Evolutionary conservation across 352 stramenopile genomes (phyloP).

Genomic region (Pythium coloratum): DNA sequence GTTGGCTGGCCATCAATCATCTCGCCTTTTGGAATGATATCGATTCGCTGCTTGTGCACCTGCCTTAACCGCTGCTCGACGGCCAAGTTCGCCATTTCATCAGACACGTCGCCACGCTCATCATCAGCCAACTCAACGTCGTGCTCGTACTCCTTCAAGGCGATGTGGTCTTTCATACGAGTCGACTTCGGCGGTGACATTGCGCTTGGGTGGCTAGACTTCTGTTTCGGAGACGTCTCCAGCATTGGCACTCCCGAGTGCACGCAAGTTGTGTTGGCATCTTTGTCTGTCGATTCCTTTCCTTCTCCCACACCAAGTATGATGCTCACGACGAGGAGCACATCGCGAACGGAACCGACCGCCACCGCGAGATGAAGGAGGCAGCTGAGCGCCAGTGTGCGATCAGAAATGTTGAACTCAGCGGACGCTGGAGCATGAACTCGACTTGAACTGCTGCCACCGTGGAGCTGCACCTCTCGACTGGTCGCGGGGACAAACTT

Average conservation of each 20-base stretch:
- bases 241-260: neutral
- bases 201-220: neutral
- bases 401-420: constrained; percentile 21
- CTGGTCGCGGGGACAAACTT: neutral
- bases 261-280: neutral
- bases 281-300: neutral
- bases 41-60: constrained; percentile 29
- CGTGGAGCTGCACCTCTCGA: neutral
- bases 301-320: constrained; percentile 47
- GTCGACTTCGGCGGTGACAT: neutral
- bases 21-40: constrained; percentile 13
- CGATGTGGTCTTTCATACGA: neutral
- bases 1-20: constrained; percentile 20
- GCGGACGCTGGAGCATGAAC: neutral
- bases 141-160: constrained; percentile 12
- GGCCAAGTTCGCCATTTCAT: constrained; percentile 15
- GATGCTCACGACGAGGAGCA: constrained; percentile 54
- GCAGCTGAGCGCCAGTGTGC: constrained; percentile 51
- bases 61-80: constrained; percentile 29
- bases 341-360: constrained; percentile 49
- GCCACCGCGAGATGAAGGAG: constrained; percentile 59
- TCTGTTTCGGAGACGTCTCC: neutral
- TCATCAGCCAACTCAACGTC: constrained; percentile 17
- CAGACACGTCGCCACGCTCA: constrained; percentile 15
- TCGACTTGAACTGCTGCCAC: neutral